These are phyloP conservation scores for Macroventuria anomochaeta DNA, from an alignment of 2,329 filamentous ascomycete species.

Conservation along the genomic window DNA sequence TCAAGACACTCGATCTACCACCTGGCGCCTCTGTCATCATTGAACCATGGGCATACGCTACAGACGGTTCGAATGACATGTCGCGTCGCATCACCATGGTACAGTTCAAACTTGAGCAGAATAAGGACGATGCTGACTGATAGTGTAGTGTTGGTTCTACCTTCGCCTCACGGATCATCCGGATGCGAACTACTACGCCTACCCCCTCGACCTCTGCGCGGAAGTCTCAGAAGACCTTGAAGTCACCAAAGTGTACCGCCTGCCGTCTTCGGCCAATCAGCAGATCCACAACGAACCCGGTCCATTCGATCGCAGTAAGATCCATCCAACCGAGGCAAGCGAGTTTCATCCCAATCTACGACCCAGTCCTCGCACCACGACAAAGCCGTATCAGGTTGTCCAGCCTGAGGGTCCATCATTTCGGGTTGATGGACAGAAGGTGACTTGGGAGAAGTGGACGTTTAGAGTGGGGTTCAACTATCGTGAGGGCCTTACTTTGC, in stretches of 20 bases:
- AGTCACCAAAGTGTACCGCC: conserved; percentile 59
- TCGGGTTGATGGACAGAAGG: conserved; percentile 20
- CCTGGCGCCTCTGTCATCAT: conserved; percentile 54
- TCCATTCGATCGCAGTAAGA: conserved; percentile 52
- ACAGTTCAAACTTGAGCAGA: neutral
- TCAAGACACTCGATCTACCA: conserved; percentile 51
- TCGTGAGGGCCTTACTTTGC: conserved; percentile 53
- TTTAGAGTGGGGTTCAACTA: conserved; percentile 56
- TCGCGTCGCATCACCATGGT: conserved; percentile 58
- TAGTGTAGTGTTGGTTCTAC: conserved; percentile 48
- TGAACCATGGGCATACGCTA: conserved; percentile 64
- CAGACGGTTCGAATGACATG: conserved; percentile 62
- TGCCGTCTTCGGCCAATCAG: conserved; percentile 53
- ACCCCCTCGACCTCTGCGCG: conserved; percentile 61
- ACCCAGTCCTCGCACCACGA: conserved; percentile 20
- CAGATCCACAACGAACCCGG: conserved; percentile 46
- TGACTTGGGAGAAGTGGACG: conserved; percentile 55
- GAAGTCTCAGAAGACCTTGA: conserved; percentile 59
- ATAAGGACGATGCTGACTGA: neutral
- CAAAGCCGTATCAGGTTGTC: conserved; percentile 27
- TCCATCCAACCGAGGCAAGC: conserved; percentile 42
- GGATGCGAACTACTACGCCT: conserved; percentile 65
- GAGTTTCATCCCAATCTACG: conserved; percentile 35
- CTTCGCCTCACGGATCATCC: conserved; percentile 48
- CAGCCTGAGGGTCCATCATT: conserved; percentile 40